These are phyloP conservation scores for Coemansia guatemalensis DNA, from an alignment of 192 early-diverging fungal genomes.

Conservation along the genomic window DNA sequence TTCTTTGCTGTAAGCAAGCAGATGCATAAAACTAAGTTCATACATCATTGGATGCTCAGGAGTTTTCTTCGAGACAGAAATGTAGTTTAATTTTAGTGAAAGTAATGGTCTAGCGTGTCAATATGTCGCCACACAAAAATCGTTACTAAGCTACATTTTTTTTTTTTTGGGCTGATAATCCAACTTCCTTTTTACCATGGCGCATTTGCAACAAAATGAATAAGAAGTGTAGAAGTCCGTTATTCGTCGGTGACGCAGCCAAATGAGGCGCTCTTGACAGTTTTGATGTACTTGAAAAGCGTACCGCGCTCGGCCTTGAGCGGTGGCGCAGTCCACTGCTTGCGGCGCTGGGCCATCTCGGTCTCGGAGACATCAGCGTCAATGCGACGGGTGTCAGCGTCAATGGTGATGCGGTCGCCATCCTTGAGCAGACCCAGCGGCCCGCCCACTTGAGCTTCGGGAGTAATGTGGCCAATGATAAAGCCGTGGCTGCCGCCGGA, in stretches of 20 bases:
- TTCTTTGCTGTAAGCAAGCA: too few species aligned
- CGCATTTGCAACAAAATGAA: too few species aligned
- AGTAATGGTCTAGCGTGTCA: too few species aligned
- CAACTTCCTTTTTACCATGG: too few species aligned
- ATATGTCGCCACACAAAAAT: too few species aligned
- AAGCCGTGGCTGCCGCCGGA: constrained; percentile 98
- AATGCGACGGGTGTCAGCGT: constrained; percentile 77
- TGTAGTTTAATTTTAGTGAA: too few species aligned
- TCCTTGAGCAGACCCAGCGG: constrained; percentile 90
- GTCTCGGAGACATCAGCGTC: constrained; percentile 74
- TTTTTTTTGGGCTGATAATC: too few species aligned
- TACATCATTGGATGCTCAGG: background rate
- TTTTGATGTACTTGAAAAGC: constrained; percentile 92
- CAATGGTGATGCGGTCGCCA: constrained; percentile 88
- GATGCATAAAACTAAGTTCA: background rate
- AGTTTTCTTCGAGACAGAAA: background rate
- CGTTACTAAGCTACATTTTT: too few species aligned
- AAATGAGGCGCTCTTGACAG: constrained; percentile 72
- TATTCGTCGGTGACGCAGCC: constrained; percentile 90
- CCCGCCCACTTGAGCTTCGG: constrained; percentile 96
- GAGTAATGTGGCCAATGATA: constrained; percentile 98
- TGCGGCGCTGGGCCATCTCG: constrained; percentile 71
- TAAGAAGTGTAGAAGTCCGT: too few species aligned
- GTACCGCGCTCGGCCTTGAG: constrained; percentile 87
- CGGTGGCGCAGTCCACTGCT: constrained; percentile 78